Evolutionary conservation across 305 asterid genomes (phyloP), one percentile per base, ranked within the genome.

Genomic region (Fraxinus paxiana): DNA sequence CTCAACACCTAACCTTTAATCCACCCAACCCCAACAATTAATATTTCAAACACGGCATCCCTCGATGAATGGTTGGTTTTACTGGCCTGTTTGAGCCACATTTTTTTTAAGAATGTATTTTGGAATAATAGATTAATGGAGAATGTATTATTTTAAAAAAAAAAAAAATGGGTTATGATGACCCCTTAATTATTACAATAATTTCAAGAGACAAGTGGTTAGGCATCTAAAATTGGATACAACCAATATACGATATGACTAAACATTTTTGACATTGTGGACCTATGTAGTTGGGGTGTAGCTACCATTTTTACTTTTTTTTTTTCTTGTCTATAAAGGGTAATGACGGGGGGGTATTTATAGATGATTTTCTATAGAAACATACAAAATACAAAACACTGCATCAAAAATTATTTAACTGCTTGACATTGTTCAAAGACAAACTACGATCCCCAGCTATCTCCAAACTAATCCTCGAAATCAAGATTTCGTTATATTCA

Each of bases 401-500:
- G 37, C 37, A 18, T 65, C 37, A 26, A 65, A 8, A 28, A 28
- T 8, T 26, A 28, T 1, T 20, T 7, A 4, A 65, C 20, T 12
- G 6, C 20, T 26, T 65, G 37, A 65, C 10, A 65, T 26, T 1
- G 73, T 24, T 15, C 35, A 65, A 26, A 65, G 28, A 65, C 73
- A 35, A 65, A 26, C 35, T 3, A 65, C 6, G 18, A 28, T 13
- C 5, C 37, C 35, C 17, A 26, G 37, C 6, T 26, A 65, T 3
- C 73, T 65, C 37, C 73, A 65, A 65, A 10, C 35, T 24, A 24
- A 9, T 65, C 17, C 37, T 65, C 37, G 2, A 65, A 26, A 13
- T 80, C 73, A 56, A 78, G 73, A 18, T 51, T 33, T 43, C 30
- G 2, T 24, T 24, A 61, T 77, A 78, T 75, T 83, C 87, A 77